These are phyloP conservation scores for Amniculicola lignicola DNA, from an alignment of 495 filamentous ascomycete genomes.

Conservation along the genomic window DNA sequence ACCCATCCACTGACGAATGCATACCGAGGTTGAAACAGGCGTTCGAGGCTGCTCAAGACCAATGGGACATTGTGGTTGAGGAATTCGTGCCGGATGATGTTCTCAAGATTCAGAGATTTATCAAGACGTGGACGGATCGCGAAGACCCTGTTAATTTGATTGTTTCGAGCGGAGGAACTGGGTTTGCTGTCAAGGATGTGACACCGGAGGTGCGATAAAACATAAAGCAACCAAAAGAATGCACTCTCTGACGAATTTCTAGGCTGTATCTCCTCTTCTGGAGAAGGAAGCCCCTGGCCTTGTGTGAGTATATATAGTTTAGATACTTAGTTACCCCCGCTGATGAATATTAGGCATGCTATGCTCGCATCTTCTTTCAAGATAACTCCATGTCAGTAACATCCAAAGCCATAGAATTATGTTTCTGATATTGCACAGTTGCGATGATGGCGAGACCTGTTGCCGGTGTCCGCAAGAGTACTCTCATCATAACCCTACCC, in stretches of 20 bases:
- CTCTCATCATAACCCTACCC: slow-evolving; percentile 85
- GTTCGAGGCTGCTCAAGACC: slow-evolving; percentile 57
- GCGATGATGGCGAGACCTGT: slow-evolving; percentile 97
- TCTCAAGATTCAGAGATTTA: slow-evolving; percentile 66
- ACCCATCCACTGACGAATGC: slow-evolving; percentile 76
- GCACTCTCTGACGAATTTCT: slow-evolving; percentile 1
- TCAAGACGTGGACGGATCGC: slow-evolving; percentile 67
- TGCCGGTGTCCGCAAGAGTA: slow-evolving; percentile 79
- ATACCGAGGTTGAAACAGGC: slow-evolving; percentile 61
- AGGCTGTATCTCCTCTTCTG: slow-evolving; percentile 78
- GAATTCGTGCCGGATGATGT: slow-evolving; percentile 80
- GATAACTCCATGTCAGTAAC: slow-evolving; percentile 79
- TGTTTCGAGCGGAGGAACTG: slow-evolving; percentile 86
- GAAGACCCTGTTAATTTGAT: slow-evolving; percentile 67
- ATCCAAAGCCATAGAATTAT: background rate
- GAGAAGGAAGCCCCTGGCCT: slow-evolving; percentile 86
- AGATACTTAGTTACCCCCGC: slow-evolving; percentile 6
- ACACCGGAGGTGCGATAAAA: slow-evolving; percentile 86
- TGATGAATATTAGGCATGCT: slow-evolving; percentile 62
- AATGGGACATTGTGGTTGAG: slow-evolving; percentile 66
- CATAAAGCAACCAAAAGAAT: too few relatives aligned
- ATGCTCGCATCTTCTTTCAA: slow-evolving; percentile 85
- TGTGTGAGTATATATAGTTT: slow-evolving; percentile 56
- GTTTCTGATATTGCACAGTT: slow-evolving; percentile 52
- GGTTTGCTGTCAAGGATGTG: slow-evolving; percentile 81